phyloP scores from a whole-genome alignment of 2,329 filamentous ascomycete genomes.

The Macrophomina phaseolina region DNA sequence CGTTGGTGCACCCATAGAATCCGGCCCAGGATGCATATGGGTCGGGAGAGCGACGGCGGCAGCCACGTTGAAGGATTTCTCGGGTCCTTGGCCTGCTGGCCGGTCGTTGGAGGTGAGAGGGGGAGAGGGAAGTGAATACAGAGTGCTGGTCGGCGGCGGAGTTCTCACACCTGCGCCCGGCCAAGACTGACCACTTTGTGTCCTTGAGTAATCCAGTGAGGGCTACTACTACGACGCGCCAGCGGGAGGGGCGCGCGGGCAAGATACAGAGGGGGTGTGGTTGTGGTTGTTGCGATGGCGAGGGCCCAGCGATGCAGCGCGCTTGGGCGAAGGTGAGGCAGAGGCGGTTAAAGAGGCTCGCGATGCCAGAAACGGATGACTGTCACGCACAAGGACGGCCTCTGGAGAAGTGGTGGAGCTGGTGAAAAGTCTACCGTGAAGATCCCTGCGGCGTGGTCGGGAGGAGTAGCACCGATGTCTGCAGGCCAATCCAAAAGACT shows the following conservation, averaged over 20 bases:
- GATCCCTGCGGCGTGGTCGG: constrained; percentile 35
- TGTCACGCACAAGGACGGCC: constrained; percentile 28
- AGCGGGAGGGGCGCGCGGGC: constrained; percentile 25
- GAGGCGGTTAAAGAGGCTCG: constrained; percentile 27
- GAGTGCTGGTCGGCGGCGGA: constrained; percentile 45
- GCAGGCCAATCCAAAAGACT: constrained; percentile 47
- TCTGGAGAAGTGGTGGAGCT: constrained; percentile 20
- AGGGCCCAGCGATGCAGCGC: constrained; percentile 2
- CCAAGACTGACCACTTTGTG: constrained; percentile 57
- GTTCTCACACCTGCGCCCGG: constrained; percentile 46
- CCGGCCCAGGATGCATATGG: constrained; percentile 67
- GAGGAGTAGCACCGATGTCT: constrained; percentile 44
- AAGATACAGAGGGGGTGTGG: not conserved
- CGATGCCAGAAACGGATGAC: constrained; percentile 26
- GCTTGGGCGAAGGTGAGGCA: constrained; percentile 18
- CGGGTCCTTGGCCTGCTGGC: constrained; percentile 47
- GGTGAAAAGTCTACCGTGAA: constrained; percentile 10
- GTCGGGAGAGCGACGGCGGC: constrained; percentile 64
- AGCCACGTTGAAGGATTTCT: constrained; percentile 65
- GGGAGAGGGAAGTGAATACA: constrained; percentile 48
- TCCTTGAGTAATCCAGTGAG: constrained; percentile 57
- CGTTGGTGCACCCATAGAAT: constrained; percentile 65
- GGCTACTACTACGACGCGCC: constrained; percentile 37
- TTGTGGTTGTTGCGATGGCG: constrained; percentile 13
- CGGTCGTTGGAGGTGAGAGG: constrained; percentile 42